These are phyloP conservation scores for Lanmaoa pseudosensibilis DNA, from an alignment of 768 basidiomycete genomes.

Conservation along the genomic window DNA sequence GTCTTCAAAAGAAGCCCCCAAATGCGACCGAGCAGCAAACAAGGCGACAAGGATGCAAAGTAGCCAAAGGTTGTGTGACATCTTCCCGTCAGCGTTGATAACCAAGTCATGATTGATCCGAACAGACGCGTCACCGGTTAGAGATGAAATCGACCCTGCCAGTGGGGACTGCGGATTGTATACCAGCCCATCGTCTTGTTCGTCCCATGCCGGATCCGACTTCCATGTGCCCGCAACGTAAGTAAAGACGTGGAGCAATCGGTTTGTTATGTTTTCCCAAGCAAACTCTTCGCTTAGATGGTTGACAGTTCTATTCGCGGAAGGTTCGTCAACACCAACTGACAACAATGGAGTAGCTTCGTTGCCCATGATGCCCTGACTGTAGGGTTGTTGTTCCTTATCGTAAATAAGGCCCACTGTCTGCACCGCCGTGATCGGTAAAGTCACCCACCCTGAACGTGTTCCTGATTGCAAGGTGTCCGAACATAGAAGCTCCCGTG, in stretches of 20 bases:
- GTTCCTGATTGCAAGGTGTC: constrained; percentile 25
- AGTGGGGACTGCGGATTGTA: constrained; percentile 27
- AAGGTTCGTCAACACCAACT: background rate
- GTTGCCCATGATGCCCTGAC: constrained; percentile 21
- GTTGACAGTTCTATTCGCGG: background rate
- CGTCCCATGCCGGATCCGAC: constrained; percentile 29
- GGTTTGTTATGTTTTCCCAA: constrained; percentile 15
- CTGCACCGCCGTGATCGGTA: constrained; percentile 27
- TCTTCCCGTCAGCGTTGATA: constrained; percentile 51
- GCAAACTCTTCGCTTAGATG: constrained; percentile 8
- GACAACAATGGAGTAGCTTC: constrained; percentile 6
- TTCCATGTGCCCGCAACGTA: constrained; percentile 23
- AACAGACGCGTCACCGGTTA: constrained; percentile 15
- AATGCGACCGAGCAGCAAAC: constrained; percentile 16
- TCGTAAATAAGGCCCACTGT: constrained; percentile 18
- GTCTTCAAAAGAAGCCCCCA: constrained; percentile 13
- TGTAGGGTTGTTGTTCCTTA: constrained; percentile 16
- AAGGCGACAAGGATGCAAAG: constrained; percentile 36
- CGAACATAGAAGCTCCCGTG: constrained; percentile 7
- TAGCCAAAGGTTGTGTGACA: constrained; percentile 53
- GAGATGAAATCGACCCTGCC: constrained; percentile 10
- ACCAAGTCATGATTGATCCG: constrained; percentile 29
- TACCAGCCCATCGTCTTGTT: constrained; percentile 23
- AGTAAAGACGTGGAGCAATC: constrained; percentile 20
- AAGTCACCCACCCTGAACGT: constrained; percentile 23